phyloP scores from a whole-genome alignment of 768 basidiomycete genomes.

The Stropharia rugosoannulata region DNA sequence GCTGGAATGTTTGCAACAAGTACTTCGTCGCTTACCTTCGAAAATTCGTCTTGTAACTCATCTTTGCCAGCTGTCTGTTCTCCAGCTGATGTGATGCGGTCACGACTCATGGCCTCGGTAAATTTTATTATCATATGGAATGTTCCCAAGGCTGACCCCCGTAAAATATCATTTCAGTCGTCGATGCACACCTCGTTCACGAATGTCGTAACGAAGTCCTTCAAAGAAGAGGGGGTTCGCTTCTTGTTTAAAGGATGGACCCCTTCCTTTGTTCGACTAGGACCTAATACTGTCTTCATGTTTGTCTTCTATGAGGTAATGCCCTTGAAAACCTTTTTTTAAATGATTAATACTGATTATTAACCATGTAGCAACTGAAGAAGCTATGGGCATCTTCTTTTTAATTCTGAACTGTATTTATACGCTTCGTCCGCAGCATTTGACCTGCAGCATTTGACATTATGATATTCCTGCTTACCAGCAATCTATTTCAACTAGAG shows the following conservation, averaged over 20 bases:
- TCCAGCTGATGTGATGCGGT: conserved; percentile 74
- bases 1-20: conserved; percentile 81
- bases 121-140: conserved; percentile 18
- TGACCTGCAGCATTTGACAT: background rate
- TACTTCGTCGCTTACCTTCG: conserved; percentile 27
- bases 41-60: conserved; percentile 8
- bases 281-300: conserved; percentile 81
- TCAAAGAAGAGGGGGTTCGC: conserved; percentile 70
- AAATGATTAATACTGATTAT: conserved; percentile 1
- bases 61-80: conserved; percentile 64
- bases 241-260: conserved; percentile 92
- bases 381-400: conserved; percentile 45
- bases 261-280: conserved; percentile 81
- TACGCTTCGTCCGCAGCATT: background rate
- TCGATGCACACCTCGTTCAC: conserved; percentile 42
- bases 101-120: conserved; percentile 78
- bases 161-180: conserved; percentile 42
- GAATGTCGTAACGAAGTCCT: conserved; percentile 54
- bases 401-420: background rate
- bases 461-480: background rate
- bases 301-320: conserved; percentile 84
- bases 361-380: conserved; percentile 62
- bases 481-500: background rate
- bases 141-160: conserved; percentile 3
- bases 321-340: background rate